These are phyloP conservation scores for Anthoceros angustus DNA, from an alignment of 225 moss, liverwort and hornwort species.

Conservation along the genomic window DNA sequence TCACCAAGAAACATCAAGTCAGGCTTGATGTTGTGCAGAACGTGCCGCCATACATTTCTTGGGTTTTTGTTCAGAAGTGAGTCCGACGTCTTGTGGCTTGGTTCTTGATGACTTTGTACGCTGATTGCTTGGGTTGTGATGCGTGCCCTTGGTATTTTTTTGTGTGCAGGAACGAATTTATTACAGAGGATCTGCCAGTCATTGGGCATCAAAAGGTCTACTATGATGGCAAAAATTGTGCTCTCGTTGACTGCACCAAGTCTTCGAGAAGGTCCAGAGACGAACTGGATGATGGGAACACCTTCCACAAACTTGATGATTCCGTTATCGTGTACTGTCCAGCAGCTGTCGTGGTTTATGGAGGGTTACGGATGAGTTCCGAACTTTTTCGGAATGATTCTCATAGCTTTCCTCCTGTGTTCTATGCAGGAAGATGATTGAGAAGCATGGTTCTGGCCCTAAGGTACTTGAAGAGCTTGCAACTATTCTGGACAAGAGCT, in stretches of 20 bases:
- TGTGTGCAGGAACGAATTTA: background rate
- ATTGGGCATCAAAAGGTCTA: background rate
- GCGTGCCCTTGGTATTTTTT: too few relatives aligned
- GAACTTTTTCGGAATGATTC: too few relatives aligned
- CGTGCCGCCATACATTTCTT: conserved; percentile 1
- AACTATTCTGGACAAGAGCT: background rate
- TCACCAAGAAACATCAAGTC: background rate
- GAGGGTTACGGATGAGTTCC: background rate
- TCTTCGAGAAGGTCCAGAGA: background rate
- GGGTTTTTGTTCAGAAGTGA: conserved; percentile 1
- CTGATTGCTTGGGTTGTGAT: too few relatives aligned
- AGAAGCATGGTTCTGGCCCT: background rate
- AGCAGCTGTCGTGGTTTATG: background rate
- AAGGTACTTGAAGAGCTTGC: background rate
- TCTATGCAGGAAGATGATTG: background rate
- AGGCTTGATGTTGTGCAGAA: background rate
- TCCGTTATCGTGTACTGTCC: background rate
- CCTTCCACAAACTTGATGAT: conserved; percentile 3
- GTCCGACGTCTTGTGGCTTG: background rate
- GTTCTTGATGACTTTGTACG: background rate
- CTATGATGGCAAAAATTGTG: background rate
- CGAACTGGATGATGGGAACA: background rate
- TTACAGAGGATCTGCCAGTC: background rate
- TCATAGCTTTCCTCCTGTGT: background rate
- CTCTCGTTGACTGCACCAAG: background rate